Base-by-base conservation (phyloP, 2,329 filamentous ascomycete genomes). In the Exophiala viscosa region DNA sequence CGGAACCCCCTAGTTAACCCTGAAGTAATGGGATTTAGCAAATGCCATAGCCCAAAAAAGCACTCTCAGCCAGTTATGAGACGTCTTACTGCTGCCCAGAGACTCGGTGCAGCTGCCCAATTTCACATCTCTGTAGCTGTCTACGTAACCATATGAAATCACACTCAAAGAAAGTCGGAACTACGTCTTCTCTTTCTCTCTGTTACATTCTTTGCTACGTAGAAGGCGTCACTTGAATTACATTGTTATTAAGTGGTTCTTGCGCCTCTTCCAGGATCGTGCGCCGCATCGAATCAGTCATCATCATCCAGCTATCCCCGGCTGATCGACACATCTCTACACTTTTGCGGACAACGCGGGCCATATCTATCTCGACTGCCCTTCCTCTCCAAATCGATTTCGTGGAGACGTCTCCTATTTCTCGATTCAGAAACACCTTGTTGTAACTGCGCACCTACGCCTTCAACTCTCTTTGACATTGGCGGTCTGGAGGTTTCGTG, bases 261-360 rank as follows among this genome's bases (percentile, higher is more conserved):
- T 15, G 8, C 17, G 20, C 15, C n/a, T 28, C 23, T 28, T 7
- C 23, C 5, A 28, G 23, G 23, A 28, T 28, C 8, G 23, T 28
- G 23, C 23, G 23, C 23, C 23, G 23, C 23, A 28, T 28, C 8
- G 23, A 28, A 28, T 28, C 23, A 28, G 23, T 28, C 23, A 18
- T 20, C 15, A 20, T 41, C 17, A 18, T 20, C 5, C 39, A 17
- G 20, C 39, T 2, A 18, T 20, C 15, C 2, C 14, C 39, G 40
- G n/a, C 3, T 42, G 40, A 42, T 42, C 40, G 40, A 42, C 40
- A 42, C 40, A 42, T 42, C 9, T 42, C 40, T n/a, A 28, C 3
- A 42, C 40, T 18, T 28, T 42, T 28, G 28, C 20, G 20, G 10
- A 20, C 23, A 42, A 28, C 40, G 40, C 20, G 20, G 40, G 17